Base-by-base conservation (phyloP, 208 protist genomes). In the Kentomonas sorsogonicus region DNA sequence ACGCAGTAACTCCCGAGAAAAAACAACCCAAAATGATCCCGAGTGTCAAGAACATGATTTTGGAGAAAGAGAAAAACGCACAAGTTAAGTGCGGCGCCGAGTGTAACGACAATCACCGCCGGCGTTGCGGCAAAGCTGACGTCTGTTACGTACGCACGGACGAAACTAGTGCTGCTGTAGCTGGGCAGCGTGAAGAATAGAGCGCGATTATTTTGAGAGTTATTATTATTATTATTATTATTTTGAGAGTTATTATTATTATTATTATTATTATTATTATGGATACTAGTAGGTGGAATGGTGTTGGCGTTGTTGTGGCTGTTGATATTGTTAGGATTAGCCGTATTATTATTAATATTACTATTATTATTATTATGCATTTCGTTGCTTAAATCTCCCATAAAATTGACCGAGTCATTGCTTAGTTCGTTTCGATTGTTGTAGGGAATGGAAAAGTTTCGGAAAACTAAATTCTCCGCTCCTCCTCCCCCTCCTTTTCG, bases 1-100 rank as follows among this genome's bases (percentile, higher is more conserved):
- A 90, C 72, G 45, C 93, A 66, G 66, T 96, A 96, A 52, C 78
- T 86, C 50, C 90, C 90, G 36, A 93, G 79, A 0, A 89, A 63
- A 60, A 96, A 94, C 13, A 96, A 63, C 3, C 86, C 84, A 25
- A 93, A 61, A 64, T 96, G 90, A 60, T 91, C 90, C 38, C 74
- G 74, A 5, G 89, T 89, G 56, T 86, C 77, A 2, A 94, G 75
- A 20, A 96, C 86, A 63, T 96, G 85, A 44, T 88, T 31, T 43
- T 90, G 79, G 18, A 96, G 62, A 23, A 96, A 91, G 31, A 72
- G 72, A 10, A 91, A 74, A 0, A 84, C 69, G 15, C 87, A 25
- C 20, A 85, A 79, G 62, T 91, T 89, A 60, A 91, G 55, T 23
- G 66, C 61, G 16, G 82, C 80, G 10, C 75, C 82, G 23, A 87